Conservation (phyloP, 768 basidiomycete genomes). For the Macrocybe gigantea region DNA sequence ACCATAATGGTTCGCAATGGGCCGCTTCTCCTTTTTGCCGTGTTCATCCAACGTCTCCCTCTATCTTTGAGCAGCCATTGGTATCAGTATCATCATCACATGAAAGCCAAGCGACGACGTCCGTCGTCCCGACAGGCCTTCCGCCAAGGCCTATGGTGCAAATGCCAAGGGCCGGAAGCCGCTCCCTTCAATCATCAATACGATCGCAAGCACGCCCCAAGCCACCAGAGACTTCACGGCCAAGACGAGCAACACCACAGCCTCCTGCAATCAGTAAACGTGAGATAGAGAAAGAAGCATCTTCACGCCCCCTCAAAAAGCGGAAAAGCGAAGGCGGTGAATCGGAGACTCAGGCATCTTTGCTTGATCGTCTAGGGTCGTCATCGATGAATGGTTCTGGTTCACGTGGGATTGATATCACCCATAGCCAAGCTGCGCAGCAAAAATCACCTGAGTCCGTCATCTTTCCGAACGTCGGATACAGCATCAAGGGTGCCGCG, state of each 20-base stretch:
- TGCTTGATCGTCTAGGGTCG: constrained; percentile 36
- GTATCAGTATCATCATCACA: constrained; percentile 7
- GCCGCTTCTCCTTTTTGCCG: constrained; percentile 28
- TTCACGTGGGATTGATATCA: constrained; percentile 1
- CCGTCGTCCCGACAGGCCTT: neutral
- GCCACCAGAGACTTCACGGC: neutral
- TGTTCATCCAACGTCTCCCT: constrained; percentile 32
- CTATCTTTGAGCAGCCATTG: constrained; percentile 41
- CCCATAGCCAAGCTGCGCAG: constrained; percentile 3
- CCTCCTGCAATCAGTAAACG: neutral
- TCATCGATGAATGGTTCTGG: constrained; percentile 2
- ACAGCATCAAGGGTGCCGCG: constrained; percentile 53
- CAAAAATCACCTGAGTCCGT: neutral
- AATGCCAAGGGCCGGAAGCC: no score
- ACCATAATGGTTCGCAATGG: constrained; percentile 56
- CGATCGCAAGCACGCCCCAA: no score
- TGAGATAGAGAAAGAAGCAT: constrained; percentile 17
- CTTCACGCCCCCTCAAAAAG: constrained; percentile 29
- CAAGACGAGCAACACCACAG: constrained; percentile 6
- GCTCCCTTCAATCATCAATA: no score
- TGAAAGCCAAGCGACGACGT: constrained; percentile 4
- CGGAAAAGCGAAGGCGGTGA: constrained; percentile 17
- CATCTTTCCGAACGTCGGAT: constrained; percentile 30
- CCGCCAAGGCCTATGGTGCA: neutral
- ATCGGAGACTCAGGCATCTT: constrained; percentile 24